Evolutionary conservation across 768 basidiomycete genomes (phyloP).

Genomic region (Leccinellum rugosiceps): DNA sequence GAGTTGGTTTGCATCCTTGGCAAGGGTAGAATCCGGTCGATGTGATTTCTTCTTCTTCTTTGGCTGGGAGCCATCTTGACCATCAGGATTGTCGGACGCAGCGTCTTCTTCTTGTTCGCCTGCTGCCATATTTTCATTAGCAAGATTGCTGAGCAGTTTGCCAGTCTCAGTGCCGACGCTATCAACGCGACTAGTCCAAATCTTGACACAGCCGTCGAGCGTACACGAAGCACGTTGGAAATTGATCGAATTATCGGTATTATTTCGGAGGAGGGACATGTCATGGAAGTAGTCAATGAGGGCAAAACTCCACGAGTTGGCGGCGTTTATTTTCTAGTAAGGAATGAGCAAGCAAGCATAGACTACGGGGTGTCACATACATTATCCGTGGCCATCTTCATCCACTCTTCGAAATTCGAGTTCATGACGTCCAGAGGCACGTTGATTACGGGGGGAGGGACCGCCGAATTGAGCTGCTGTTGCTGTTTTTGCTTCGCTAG

Average conservation of each 20-base stretch:
- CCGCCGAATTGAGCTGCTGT: conserved; percentile 59
- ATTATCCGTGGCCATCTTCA: conserved; percentile 99
- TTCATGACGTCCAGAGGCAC: conserved; percentile 82
- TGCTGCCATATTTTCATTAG: conserved; percentile 56
- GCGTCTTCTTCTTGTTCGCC: conserved; percentile 59
- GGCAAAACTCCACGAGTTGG: conserved; percentile 97
- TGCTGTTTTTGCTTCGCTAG: conserved; percentile 53
- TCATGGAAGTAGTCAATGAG: conserved; percentile 99
- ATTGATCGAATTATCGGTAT: conserved; percentile 94
- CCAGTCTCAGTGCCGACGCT: conserved; percentile 96
- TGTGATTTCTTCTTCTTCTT: conserved; percentile 62
- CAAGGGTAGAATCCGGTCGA: conserved; percentile 81
- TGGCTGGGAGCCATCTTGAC: conserved; percentile 57
- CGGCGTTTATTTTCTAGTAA: conserved; percentile 93
- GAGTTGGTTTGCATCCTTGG: conserved; percentile 76
- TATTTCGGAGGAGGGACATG: conserved; percentile 92
- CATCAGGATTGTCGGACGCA: conserved; percentile 61
- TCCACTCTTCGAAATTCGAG: conserved; percentile 98
- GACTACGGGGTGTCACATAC: conserved; percentile 40
- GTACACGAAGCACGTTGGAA: conserved; percentile 98
- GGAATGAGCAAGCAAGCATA: conserved; percentile 6
- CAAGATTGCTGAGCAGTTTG: conserved; percentile 88
- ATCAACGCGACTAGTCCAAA: conserved; percentile 98
- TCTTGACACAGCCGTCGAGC: conserved; percentile 97
- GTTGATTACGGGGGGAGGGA: conserved; percentile 52